phyloP scores from a whole-genome alignment of 208 protist genomes.

The Blechomonas ayalai region DNA sequence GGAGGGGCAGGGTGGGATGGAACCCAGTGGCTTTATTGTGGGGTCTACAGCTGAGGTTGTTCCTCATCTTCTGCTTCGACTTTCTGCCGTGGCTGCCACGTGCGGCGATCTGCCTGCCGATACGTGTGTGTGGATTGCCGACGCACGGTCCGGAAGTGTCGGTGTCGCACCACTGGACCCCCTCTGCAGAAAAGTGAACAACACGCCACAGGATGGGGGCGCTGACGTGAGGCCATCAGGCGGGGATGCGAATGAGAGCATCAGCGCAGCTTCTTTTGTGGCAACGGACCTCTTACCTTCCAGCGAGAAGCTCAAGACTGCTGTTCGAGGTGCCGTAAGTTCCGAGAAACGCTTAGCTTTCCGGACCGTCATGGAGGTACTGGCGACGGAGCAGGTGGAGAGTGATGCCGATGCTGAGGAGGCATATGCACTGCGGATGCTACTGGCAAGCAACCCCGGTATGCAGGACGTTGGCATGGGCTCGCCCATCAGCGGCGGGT shows the following conservation, averaged over 20 bases:
- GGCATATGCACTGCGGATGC: too few relatives aligned
- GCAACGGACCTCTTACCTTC: constrained; percentile 19
- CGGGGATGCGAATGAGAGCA: too few relatives aligned
- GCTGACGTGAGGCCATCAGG: too few relatives aligned
- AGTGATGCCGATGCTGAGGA: too few relatives aligned
- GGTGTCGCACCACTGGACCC: constrained; percentile 31
- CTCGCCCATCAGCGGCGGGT: too few relatives aligned
- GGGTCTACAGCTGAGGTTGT: constrained; percentile 55
- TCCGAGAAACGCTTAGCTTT: constrained; percentile 27
- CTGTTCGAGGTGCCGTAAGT: constrained; percentile 18
- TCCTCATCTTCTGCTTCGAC: constrained; percentile 41
- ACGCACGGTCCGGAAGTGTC: constrained; percentile 52
- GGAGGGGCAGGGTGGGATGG: background rate
- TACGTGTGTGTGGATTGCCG: constrained; percentile 48
- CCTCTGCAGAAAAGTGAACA: too few relatives aligned
- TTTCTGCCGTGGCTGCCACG: constrained; percentile 3
- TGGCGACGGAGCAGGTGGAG: constrained; percentile 1
- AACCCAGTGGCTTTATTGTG: constrained; percentile 34
- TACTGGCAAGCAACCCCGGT: too few relatives aligned
- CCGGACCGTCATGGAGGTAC: constrained; percentile 9
- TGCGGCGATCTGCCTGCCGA: constrained; percentile 1
- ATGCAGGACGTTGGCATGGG: too few relatives aligned
- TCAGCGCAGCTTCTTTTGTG: too few relatives aligned
- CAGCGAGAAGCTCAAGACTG: constrained; percentile 34
- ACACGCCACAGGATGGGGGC: too few relatives aligned